phyloP scores from a whole-genome alignment of 2,329 filamentous ascomycete species.

The Phoma herbarum region DNA sequence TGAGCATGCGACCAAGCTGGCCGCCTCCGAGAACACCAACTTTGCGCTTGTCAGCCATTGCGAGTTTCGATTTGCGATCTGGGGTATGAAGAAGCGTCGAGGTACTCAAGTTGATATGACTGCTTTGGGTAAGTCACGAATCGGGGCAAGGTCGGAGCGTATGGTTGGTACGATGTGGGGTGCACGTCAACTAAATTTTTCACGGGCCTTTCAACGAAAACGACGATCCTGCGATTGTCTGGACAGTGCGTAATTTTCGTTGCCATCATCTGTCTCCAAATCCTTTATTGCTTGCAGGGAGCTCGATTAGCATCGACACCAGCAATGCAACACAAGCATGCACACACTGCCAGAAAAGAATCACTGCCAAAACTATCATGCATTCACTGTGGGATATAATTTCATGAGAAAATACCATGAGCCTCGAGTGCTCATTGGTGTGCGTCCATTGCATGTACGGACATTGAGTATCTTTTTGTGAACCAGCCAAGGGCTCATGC shows the following conservation, averaged over 20 bases:
- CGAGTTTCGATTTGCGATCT: slow-evolving; percentile 7
- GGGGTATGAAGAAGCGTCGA: slow-evolving; percentile 11
- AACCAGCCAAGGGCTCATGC: slow-evolving; percentile 43
- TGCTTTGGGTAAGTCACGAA: slow-evolving; percentile 29
- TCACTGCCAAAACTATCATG: slow-evolving; percentile 8
- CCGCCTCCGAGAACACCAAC: slow-evolving; percentile 55
- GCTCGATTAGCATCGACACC: not conserved
- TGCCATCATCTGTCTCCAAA: not conserved
- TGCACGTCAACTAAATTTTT: slow-evolving; percentile 34
- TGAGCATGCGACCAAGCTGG: slow-evolving; percentile 88
- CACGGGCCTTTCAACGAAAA: slow-evolving; percentile 26
- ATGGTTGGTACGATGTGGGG: slow-evolving; percentile 36
- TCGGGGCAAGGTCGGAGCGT: slow-evolving; percentile 26
- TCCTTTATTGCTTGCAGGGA: not conserved
- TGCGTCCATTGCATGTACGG: slow-evolving; percentile 46
- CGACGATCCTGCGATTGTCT: slow-evolving; percentile 11
- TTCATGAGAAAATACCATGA: slow-evolving; percentile 46
- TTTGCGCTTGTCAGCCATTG: slow-evolving; percentile 46
- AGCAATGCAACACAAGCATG: not conserved
- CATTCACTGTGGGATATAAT: slow-evolving; percentile 13
- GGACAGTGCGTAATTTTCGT: not conserved
- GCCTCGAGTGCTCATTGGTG: slow-evolving; percentile 45
- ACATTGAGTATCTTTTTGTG: slow-evolving; percentile 52
- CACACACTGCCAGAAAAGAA: slow-evolving; percentile 1
- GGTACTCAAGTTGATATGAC: slow-evolving; percentile 27